A percentile compares a stretch with the other conserved stretches of the same genome.
phyloP scores from a whole-genome alignment of 305 asterid species.

The Petunia hybrid region DNA sequence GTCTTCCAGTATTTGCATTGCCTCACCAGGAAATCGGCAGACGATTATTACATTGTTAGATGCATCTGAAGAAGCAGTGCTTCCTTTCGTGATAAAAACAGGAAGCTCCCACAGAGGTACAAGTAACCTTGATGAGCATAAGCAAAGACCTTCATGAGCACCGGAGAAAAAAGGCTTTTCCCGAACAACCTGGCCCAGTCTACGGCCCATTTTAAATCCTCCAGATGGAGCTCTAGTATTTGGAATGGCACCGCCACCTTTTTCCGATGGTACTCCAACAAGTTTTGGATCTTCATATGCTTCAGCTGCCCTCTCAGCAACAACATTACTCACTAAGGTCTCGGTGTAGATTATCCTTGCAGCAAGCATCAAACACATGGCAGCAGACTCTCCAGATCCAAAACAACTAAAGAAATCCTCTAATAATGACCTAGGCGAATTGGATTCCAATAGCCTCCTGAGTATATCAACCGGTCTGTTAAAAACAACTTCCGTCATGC shows the following conservation, averaged over 20 bases:
- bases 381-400: constrained; percentile 97
- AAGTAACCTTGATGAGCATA: constrained; percentile 93
- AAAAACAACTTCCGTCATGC: constrained; percentile 96
- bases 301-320: constrained; percentile 98
- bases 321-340: constrained; percentile 71
- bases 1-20: constrained; percentile 91
- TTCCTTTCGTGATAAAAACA: constrained; percentile 76
- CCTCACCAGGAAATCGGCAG: constrained; percentile 81
- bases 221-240: constrained; percentile 87
- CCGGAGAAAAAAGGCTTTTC: constrained; percentile 97
- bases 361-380: constrained; percentile 97
- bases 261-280: constrained; percentile 96
- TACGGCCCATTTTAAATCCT: constrained; percentile 71
- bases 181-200: constrained; percentile 95
- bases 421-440: constrained; percentile 78
- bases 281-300: constrained; percentile 98
- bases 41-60: constrained; percentile 68
- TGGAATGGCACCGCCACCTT: constrained; percentile 90
- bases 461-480: constrained; percentile 93
- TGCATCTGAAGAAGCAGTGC: constrained; percentile 57
- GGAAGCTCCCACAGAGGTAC: constrained; percentile 99
- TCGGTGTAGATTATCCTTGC: constrained; percentile 75
- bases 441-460: constrained; percentile 84
- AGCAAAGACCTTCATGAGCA: constrained; percentile 94
- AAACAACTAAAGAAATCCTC: constrained; percentile 94